Evolutionary conservation across 192 early-diverging fungal genomes (phyloP), one percentile per base, ranked within the genome.

Genomic region (Cetraspora pellucida): DNA sequence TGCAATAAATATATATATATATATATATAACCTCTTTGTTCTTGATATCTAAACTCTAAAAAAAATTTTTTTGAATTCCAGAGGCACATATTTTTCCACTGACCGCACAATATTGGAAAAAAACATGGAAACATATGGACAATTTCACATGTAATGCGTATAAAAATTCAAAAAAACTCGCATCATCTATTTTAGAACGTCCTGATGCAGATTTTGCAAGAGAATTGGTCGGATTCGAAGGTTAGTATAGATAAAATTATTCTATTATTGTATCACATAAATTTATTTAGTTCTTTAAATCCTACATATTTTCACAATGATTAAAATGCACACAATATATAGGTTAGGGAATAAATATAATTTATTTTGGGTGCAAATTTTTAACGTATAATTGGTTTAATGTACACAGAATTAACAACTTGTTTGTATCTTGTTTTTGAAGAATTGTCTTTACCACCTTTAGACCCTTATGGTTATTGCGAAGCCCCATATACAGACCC

Each of bases 41-140:
- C 5, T 54, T 5, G 16, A 19, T n/a, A 54, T 54, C 10, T 19
- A 19, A 19, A 54, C 50, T 4, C 19, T 54, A 58, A 73, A n/a
- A 13, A 55, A 19, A 57, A 72, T 43, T 57, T 44, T 49, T 25
- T 49, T 45, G 23, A 21, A 13, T 49, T 46, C 10, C 47, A 89
- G 89, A 91, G 77, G 90, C 88, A 5, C 89, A 91, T 79, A 79
- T 89, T 37, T 77, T 91, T 21, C 73, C 80, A 13, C 77, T 91
- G 14, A 61, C 83, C 2, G 31, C 44, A 25, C 37, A 77, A 71
- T 78, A 81, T 59, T 3, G 78, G 4, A 75, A 73, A 72, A 59
- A 57, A 46, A 23, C 37, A n/a, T n/a, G 19, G 37, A 25, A 19
- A 23, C 25, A 37, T 27, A 28, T 17, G 1, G 59, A 61, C 2